Evolutionary conservation across 345 rosid genomes (phyloP), one percentile per base, ranked within the genome.

Genomic region (Gossypium rotundifolium): DNA sequence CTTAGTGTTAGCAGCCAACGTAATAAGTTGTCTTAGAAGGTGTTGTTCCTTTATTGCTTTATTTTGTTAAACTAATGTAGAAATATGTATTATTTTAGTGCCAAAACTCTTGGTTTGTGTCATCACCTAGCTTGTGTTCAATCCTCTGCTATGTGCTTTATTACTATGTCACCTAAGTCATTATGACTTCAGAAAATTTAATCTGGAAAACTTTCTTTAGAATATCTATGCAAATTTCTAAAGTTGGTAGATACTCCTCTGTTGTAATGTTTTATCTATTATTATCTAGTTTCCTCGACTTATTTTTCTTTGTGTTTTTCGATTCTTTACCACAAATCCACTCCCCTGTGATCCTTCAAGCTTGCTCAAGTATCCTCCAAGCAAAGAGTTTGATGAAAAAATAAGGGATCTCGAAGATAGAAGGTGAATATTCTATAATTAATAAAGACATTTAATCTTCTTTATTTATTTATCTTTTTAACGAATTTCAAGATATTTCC

Each of bases 381-480:
- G 98, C 91, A 92, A 94, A 88, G 98, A 92, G 84, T 87, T 94
- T 46, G 97, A 94, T 79, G 98, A 95, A n/a, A 94, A 93, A 81
- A 72, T 92, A 75, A 89, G 97, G 57, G 97, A 94, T 72, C 98
- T 91, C 75, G 99, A 93, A 79, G 88, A 88, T 67, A 86, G 99
- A 90, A 90, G 98, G 99, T 95, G 64, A 72, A 11, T 57, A 74
- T 81, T 42, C 2, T 69, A 69, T 51, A 55, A 76, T 29, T n/a
- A 68, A 58, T 33, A 49, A 27, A 4, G 8, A 29, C 53, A 16
- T 10, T 25, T 22, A 70, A 22, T 60, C 10, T 42, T 14, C n/a
- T 63, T 57, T 42, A 61, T 2, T 65, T 20, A 13, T 46, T 46
- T 23, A 2, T 8, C 25, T 55, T 55, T 55, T 20, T 55, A 53